phyloP scores from a whole-genome alignment of 2,329 filamentous ascomycete species.

The Colletotrichum lentis region DNA sequence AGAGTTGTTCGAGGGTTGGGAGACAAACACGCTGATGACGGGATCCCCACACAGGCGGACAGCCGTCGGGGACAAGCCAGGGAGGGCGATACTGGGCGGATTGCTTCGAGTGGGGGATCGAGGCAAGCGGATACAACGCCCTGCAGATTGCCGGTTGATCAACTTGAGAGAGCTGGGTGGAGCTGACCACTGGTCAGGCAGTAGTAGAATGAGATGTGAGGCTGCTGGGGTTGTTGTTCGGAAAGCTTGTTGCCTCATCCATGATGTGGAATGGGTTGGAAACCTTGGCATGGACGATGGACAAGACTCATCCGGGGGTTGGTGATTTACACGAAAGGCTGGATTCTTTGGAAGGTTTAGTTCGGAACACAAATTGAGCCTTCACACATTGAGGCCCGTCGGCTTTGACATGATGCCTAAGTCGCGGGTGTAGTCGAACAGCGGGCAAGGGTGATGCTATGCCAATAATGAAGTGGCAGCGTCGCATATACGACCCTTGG shows the following conservation, averaged over 20 bases:
- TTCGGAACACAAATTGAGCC: neutral
- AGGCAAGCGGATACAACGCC: constrained; percentile 30
- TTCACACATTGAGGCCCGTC: neutral
- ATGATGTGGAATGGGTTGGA: neutral
- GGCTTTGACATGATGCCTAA: neutral
- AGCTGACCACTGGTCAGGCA: no score
- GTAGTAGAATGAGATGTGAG: no score
- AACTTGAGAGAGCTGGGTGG: neutral
- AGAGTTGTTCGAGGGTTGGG: no score
- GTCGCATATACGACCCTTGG: constrained; percentile 16
- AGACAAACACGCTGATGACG: neutral
- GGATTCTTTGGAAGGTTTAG: neutral
- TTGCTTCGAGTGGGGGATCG: constrained; percentile 34
- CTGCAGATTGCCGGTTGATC: neutral
- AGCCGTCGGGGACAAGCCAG: neutral
- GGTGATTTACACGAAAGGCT: neutral
- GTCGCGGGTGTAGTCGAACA: neutral
- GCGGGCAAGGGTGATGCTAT: neutral
- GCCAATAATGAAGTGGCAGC: constrained; percentile 12
- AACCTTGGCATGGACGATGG: neutral
- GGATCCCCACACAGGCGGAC: constrained; percentile 2
- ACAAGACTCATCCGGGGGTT: neutral
- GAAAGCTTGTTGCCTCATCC: neutral
- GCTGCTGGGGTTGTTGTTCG: no score
- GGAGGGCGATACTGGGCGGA: constrained; percentile 22